Percentiles rank a stretch among this genome's conserved stretches.
Conservation (phyloP, 768 basidiomycete species). For the Podaxis sp. region DNA sequence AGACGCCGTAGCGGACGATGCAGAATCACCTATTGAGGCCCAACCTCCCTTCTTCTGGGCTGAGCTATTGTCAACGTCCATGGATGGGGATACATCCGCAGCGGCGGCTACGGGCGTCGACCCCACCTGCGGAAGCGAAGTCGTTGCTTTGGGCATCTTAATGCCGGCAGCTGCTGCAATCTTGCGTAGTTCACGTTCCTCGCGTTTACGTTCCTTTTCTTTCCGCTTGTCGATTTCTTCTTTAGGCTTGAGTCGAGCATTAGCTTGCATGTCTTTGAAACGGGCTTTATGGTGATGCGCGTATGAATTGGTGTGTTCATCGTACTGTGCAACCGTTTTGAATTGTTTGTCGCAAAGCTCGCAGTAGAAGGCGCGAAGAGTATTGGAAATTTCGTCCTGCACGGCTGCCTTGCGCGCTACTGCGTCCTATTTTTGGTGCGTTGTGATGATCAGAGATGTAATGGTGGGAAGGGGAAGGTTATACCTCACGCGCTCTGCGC, state of each 20-base stretch:
- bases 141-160: slow-evolving; percentile 51
- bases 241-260: slow-evolving; percentile 59
- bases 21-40: slow-evolving; percentile 35
- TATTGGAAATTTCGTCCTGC: slow-evolving; percentile 63
- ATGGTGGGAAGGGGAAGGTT: slow-evolving; percentile 12
- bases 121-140: slow-evolving; percentile 6
- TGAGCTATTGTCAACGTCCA: slow-evolving; percentile 19
- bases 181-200: slow-evolving; percentile 83
- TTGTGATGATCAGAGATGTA: slow-evolving; percentile 7
- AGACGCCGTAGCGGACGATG: slow-evolving; percentile 19
- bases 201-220: slow-evolving; percentile 83
- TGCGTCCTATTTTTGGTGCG: slow-evolving; percentile 40
- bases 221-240: slow-evolving; percentile 73
- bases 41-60: slow-evolving; percentile 49
- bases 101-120: slow-evolving; percentile 21
- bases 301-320: slow-evolving; percentile 88
- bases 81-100: slow-evolving; percentile 18
- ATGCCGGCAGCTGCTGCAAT: slow-evolving; percentile 82
- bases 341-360: slow-evolving; percentile 85
- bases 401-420: slow-evolving; percentile 67
- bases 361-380: slow-evolving; percentile 78
- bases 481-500: slow-evolving; percentile 68
- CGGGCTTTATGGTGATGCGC: slow-evolving; percentile 86
- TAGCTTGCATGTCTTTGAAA: slow-evolving; percentile 78
- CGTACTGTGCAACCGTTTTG: slow-evolving; percentile 81